Base-by-base conservation (phyloP, 345 rosid genomes). In the Laguncularia racemosa region DNA sequence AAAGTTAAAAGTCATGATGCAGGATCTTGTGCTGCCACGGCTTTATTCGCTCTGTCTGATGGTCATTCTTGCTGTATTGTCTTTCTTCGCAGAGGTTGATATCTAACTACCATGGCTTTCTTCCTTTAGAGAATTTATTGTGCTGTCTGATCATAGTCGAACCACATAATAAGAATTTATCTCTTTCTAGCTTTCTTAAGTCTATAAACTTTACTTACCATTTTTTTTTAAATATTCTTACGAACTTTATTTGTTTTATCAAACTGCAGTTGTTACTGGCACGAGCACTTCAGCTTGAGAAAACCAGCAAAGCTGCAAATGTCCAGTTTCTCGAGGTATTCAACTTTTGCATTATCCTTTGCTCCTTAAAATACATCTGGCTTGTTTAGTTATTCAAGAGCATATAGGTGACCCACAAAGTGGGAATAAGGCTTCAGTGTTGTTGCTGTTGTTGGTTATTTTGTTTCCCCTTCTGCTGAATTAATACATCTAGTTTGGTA, bases 251-350 rank as follows among this genome's bases (percentile, higher is more conserved):
- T 33, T 33, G 40, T 33, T 7, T n/a, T 33, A 33, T 33, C 9
- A 9, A 33, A 33, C 9, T 63, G 57, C 69, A 91, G 98, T 73
- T 88, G 53, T 64, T 88, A 28, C 66, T 91, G 73, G 98, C 98
- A 0, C 90, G 85, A 2, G 90, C 88, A 17, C 84, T 88, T 63
- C 96, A 88, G 74, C 96, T 86, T n/a, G 96, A 88, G 79, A 86
- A 86, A 71, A 86, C 81, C 59, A 73, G 84, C 76, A 88, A 80
- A 78, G 96, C 71, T 60, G 76, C 79, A 58, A 91, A 86, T 69
- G 52, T 91, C 62, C 71, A 61, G 74, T 91, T 81, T 71, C 68
- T 76, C 0, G 84, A 84, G 96, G 98, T 91, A 48, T 7, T 33
- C n/a, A 10, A 12, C 17, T 48, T 28, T 43, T 3, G 40, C 55